Conservation (phyloP, 1,139 yeast genomes). For the Taphrina betulina region DNA sequence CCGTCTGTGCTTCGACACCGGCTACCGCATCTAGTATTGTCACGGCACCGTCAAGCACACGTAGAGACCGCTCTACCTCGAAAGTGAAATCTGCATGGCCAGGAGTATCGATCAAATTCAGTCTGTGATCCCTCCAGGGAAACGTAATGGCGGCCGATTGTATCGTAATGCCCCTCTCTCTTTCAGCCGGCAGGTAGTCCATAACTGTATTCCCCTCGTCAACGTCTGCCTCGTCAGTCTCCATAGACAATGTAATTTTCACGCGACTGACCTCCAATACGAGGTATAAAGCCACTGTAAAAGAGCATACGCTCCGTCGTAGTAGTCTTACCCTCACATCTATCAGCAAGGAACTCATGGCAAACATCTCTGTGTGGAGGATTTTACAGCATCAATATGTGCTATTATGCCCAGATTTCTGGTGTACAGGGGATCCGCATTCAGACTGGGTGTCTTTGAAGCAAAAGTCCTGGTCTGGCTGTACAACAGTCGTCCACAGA, state of each 20-base stretch:
- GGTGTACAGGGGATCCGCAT: slow-evolving; percentile 42
- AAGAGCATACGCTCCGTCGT: slow-evolving; percentile 89
- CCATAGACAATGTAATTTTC: neutral
- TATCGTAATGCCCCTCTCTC: slow-evolving; percentile 91
- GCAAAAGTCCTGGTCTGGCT: too few species aligned
- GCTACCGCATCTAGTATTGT: slow-evolving; percentile 93
- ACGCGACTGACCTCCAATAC: slow-evolving; percentile 59
- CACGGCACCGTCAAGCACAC: slow-evolving; percentile 92
- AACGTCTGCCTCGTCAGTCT: slow-evolving; percentile 50
- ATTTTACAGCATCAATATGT: slow-evolving; percentile 63
- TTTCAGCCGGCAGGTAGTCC: slow-evolving; percentile 84
- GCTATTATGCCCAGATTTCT: slow-evolving; percentile 79
- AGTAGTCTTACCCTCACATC: slow-evolving; percentile 90
- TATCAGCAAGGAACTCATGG: slow-evolving; percentile 72
- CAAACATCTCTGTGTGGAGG: neutral
- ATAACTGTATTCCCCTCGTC: slow-evolving; percentile 97
- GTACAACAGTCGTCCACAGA: too few species aligned
- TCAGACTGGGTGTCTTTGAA: too few species aligned
- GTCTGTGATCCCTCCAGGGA: slow-evolving; percentile 73
- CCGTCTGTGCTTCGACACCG: slow-evolving; percentile 98
- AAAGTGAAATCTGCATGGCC: slow-evolving; percentile 98
- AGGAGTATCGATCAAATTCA: slow-evolving; percentile 92
- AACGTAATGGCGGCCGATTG: slow-evolving; percentile 94
- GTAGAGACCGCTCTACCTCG: slow-evolving; percentile 83
- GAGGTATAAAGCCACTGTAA: slow-evolving; percentile 73